A percentile compares a stretch with the other conserved stretches of the same genome.
Evolutionary conservation across 2,329 filamentous ascomycete genomes (phyloP).

Genomic region (Aspergillus piperis): DNA sequence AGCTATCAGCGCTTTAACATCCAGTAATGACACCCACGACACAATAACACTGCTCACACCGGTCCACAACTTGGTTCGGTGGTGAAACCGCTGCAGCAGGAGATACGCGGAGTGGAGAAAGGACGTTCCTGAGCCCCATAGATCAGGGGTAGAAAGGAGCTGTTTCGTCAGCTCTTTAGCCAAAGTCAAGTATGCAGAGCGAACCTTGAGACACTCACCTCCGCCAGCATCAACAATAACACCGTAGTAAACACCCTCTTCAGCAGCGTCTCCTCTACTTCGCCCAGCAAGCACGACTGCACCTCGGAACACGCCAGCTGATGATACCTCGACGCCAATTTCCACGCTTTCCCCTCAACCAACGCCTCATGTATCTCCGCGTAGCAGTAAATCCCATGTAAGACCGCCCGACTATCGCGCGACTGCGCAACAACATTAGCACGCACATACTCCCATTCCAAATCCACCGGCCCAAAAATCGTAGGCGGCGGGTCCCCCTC

Average conservation of each 20-base stretch:
- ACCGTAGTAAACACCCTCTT: slow-evolving; percentile 31
- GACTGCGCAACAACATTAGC: slow-evolving; percentile 29
- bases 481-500: slow-evolving; percentile 31
- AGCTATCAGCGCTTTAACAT: slow-evolving; percentile 39
- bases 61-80: slow-evolving; percentile 31
- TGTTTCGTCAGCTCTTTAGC: slow-evolving; percentile 13
- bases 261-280: slow-evolving; percentile 27
- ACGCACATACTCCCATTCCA: slow-evolving; percentile 38
- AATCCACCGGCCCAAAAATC: slow-evolving; percentile 32
- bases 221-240: slow-evolving; percentile 39
- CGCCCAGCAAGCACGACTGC: slow-evolving; percentile 29
- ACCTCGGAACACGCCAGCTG: slow-evolving; percentile 33
- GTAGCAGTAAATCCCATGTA: slow-evolving; percentile 37
- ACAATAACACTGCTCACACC: slow-evolving; percentile 31
- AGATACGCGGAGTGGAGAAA: slow-evolving; percentile 36
- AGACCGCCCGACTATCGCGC: slow-evolving; percentile 26
- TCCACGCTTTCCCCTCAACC: slow-evolving; percentile 30
- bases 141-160: slow-evolving; percentile 32
- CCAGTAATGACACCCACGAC: slow-evolving; percentile 38
- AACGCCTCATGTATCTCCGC: slow-evolving; percentile 34
- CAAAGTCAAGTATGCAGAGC: not conserved
- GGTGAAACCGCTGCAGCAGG: slow-evolving; percentile 31
- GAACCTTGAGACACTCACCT: slow-evolving; percentile 26
- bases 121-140: slow-evolving; percentile 29
- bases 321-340: slow-evolving; percentile 33